These are phyloP conservation scores for Pythium grandisporangium DNA, from an alignment of 352 stramenopile genomes.

Conservation along the genomic window DNA sequence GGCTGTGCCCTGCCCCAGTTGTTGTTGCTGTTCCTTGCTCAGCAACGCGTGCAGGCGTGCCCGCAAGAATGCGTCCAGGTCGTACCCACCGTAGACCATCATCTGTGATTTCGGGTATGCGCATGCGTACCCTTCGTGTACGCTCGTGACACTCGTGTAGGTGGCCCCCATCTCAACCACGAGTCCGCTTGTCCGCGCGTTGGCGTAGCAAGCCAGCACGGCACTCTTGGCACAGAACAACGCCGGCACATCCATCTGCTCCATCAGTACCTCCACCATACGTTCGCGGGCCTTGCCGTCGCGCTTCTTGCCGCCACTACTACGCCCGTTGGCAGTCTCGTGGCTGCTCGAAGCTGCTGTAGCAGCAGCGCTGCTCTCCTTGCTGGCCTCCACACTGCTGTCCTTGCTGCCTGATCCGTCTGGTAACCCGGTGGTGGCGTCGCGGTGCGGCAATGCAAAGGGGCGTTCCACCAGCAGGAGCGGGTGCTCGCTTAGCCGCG, in stretches of 20 bases:
- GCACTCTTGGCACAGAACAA: slow-evolving; percentile 79
- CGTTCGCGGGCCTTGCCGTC: slow-evolving; percentile 40
- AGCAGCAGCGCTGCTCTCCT: neutral
- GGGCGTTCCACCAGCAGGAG: slow-evolving; percentile 54
- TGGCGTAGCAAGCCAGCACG: slow-evolving; percentile 77
- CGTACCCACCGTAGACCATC: slow-evolving; percentile 43
- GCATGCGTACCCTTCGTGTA: slow-evolving; percentile 75
- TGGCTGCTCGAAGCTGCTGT: too few relatives aligned
- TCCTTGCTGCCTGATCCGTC: slow-evolving; percentile 9
- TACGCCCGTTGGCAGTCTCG: too few relatives aligned
- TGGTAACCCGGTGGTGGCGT: neutral
- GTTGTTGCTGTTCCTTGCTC: neutral
- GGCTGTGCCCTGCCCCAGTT: too few relatives aligned
- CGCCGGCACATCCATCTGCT: slow-evolving; percentile 58
- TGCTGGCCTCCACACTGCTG: slow-evolving; percentile 1
- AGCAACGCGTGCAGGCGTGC: slow-evolving; percentile 42
- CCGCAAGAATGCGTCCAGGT: slow-evolving; percentile 56
- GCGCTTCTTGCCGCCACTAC: too few relatives aligned
- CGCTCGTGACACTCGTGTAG: slow-evolving; percentile 65
- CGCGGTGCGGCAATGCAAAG: slow-evolving; percentile 45
- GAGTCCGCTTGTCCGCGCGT: slow-evolving; percentile 67
- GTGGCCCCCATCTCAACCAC: slow-evolving; percentile 76
- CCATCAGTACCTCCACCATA: slow-evolving; percentile 79
- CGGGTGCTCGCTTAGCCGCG: slow-evolving; percentile 49
- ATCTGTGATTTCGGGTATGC: slow-evolving; percentile 52